Evolutionary conservation across 2,329 filamentous ascomycete species (phyloP).

Genomic region (Aspergillus terreus): DNA sequence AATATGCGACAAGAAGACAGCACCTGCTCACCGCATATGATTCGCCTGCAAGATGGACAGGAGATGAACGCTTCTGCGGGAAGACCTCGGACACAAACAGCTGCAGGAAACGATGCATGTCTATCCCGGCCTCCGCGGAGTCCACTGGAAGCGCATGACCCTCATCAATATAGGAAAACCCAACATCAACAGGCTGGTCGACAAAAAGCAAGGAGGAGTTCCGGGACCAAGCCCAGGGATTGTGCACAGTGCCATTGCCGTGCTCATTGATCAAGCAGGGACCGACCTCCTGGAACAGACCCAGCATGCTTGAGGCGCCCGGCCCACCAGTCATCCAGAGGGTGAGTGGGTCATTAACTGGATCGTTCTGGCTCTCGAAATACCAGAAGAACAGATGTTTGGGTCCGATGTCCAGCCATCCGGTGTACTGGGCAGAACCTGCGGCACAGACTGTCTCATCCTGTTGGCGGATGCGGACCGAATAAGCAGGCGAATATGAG

Average conservation of each 20-base stretch:
- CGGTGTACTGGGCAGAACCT: constrained; percentile 25
- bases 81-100: constrained; percentile 47
- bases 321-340: constrained; percentile 22
- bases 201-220: constrained; percentile 25
- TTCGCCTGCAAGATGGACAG: constrained; percentile 48
- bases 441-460: constrained; percentile 23
- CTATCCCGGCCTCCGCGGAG: constrained; percentile 44
- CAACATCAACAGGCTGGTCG: constrained; percentile 24
- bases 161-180: constrained; percentile 24
- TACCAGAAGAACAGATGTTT: constrained; percentile 21
- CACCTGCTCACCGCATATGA: constrained; percentile 40
- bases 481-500: constrained; percentile 9
- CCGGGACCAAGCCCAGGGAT: constrained; percentile 19
- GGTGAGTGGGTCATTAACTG: constrained; percentile 17
- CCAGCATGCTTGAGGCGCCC: constrained; percentile 18
- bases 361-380: constrained; percentile 22
- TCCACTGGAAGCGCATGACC: constrained; percentile 8
- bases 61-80: constrained; percentile 36
- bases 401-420: constrained; percentile 22
- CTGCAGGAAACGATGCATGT: constrained; percentile 50
- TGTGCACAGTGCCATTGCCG: constrained; percentile 20
- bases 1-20: not conserved
- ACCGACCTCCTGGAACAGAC: constrained; percentile 13
- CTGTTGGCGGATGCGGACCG: constrained; percentile 23
- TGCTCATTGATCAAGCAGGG: constrained; percentile 15